These are phyloP conservation scores for Colletotrichum brevisporum DNA, from an alignment of 2,329 filamentous ascomycete species.

Conservation along the genomic window DNA sequence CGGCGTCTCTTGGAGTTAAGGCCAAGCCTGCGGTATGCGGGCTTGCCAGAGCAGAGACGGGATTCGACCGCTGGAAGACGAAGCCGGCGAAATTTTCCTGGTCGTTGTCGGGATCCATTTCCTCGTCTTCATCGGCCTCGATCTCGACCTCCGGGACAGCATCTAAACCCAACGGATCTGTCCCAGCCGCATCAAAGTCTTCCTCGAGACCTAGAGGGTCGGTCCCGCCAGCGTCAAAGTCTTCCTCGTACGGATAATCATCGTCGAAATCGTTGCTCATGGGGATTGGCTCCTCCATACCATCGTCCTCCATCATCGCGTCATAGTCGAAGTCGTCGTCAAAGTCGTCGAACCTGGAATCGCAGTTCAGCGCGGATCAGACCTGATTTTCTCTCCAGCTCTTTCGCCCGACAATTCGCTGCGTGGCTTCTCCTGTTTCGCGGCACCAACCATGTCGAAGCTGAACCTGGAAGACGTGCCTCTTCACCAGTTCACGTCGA, in stretches of 20 bases:
- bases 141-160: constrained; percentile 30
- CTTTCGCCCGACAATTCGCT: too few species aligned
- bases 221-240: constrained; percentile 40
- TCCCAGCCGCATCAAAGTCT: constrained; percentile 23
- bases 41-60: constrained; percentile 64
- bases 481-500: too few species aligned
- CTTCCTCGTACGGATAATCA: constrained; percentile 50
- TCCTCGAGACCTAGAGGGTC: constrained; percentile 44
- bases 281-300: constrained; percentile 77
- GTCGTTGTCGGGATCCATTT: constrained; percentile 65
- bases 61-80: constrained; percentile 68
- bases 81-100: constrained; percentile 75
- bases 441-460: constrained; percentile 83
- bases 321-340: constrained; percentile 76
- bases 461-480: constrained; percentile 85
- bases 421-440: constrained; percentile 76
- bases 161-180: constrained; percentile 19
- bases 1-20: constrained; percentile 68
- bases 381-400: constrained; percentile 71
- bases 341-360: constrained; percentile 73
- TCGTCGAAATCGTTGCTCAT: constrained; percentile 65
- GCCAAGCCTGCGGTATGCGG: constrained; percentile 63
- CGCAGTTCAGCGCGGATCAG: constrained; percentile 54
- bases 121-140: constrained; percentile 44
- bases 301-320: constrained; percentile 75